Evolutionary conservation across 805 yeast species (phyloP).

Genomic region (Tetrapisispora phaffii): DNA sequence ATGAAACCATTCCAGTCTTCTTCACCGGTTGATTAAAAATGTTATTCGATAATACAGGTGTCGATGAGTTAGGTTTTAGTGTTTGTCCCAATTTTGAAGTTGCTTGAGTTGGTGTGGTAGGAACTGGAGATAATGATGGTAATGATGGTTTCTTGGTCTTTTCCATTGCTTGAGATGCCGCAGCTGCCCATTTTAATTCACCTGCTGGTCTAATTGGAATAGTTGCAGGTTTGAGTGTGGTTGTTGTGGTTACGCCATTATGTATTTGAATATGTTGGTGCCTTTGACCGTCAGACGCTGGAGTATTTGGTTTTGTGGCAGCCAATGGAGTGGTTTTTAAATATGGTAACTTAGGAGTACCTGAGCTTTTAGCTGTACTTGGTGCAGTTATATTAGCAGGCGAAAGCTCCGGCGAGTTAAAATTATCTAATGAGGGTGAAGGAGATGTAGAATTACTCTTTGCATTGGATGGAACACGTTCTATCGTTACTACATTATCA

Average conservation of each 20-base stretch:
- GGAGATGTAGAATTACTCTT: slow-evolving; percentile 15
- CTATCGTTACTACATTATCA: slow-evolving; percentile 3
- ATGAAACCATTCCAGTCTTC: slow-evolving; percentile 4
- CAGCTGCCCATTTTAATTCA: slow-evolving; percentile 46
- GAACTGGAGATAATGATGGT: not conserved
- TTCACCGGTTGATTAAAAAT: slow-evolving; percentile 9
- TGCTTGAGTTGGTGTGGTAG: slow-evolving; percentile 9
- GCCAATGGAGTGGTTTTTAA: slow-evolving; percentile 3
- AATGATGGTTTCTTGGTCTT: slow-evolving; percentile 15
- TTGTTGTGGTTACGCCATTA: slow-evolving; percentile 26
- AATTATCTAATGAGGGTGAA: slow-evolving; percentile 3
- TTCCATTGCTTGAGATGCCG: slow-evolving; percentile 35
- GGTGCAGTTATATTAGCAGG: slow-evolving; percentile 10
- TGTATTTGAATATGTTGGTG: slow-evolving; percentile 28
- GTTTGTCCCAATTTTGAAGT: slow-evolving; percentile 9
- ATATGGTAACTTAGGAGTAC: slow-evolving; percentile 3
- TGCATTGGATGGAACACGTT: not conserved
- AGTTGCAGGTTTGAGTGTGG: slow-evolving; percentile 41
- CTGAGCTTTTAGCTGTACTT: slow-evolving; percentile 13
- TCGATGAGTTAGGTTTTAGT: slow-evolving; percentile 5
- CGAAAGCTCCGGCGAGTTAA: slow-evolving; percentile 3
- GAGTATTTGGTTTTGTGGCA: slow-evolving; percentile 2
- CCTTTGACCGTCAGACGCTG: slow-evolving; percentile 9
- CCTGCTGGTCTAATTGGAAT: slow-evolving; percentile 46
- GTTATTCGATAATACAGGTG: slow-evolving; percentile 15